phyloP scores from a whole-genome alignment of 1,284 basidiomycete genomes.

The Anthracocystis setariae region DNA sequence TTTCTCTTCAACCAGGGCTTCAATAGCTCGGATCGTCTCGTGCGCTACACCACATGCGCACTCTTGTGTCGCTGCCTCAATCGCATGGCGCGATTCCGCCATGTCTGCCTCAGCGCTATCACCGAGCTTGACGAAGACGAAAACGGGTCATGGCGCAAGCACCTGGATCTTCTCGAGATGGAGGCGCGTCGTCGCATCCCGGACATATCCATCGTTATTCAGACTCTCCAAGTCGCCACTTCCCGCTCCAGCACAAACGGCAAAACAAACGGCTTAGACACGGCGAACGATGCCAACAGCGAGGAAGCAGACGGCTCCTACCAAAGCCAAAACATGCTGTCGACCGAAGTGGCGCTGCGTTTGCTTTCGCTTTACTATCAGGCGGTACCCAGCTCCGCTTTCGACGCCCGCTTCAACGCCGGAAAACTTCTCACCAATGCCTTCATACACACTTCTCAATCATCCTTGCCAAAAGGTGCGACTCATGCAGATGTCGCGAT shows the following conservation, averaged over 20 bases:
- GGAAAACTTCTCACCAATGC: constrained; percentile 79
- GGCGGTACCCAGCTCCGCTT: constrained; percentile 77
- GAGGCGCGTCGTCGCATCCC: constrained; percentile 52
- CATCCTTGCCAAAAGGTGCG: not conserved
- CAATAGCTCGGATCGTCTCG: constrained; percentile 72
- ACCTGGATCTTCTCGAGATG: constrained; percentile 37
- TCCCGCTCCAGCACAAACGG: constrained; percentile 11
- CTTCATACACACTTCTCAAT: constrained; percentile 50
- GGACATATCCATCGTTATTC: constrained; percentile 66
- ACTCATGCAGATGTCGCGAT: constrained; percentile 4
- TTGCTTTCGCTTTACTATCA: constrained; percentile 85
- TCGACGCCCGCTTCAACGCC: constrained; percentile 84
- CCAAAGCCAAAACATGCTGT: constrained; percentile 71
- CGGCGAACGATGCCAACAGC: not conserved
- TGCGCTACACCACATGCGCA: constrained; percentile 83
- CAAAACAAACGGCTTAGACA: not conserved
- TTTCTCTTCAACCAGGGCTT: constrained; percentile 78
- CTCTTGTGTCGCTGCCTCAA: constrained; percentile 70
- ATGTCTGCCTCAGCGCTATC: constrained; percentile 28
- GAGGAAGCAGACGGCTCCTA: constrained; percentile 28
- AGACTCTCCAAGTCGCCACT: constrained; percentile 65
- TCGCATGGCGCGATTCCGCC: constrained; percentile 40
- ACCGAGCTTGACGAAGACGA: constrained; percentile 77
- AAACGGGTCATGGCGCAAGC: constrained; percentile 58
- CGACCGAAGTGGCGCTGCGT: constrained; percentile 81